Base-by-base conservation (phyloP, 805 yeast species). In the Tetrapisispora taiwanensis region DNA sequence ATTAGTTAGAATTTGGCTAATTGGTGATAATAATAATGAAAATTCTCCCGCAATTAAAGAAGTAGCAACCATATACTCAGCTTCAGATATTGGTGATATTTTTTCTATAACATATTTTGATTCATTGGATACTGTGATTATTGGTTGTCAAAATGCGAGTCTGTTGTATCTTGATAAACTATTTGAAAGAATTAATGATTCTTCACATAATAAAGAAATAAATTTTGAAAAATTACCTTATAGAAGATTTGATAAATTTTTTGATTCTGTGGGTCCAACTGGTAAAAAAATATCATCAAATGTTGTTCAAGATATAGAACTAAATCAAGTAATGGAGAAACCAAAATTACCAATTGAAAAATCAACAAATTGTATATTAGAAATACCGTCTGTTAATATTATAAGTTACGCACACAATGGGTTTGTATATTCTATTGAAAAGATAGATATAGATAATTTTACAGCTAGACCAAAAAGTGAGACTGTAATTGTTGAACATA, bases 131-230 rank as follows among this genome's bases (percentile, higher is more conserved):
- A 76, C 85, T 0, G 68, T 90, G 4, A 85, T 80, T 49, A 75
- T 86, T 53, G 98, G 98, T 4, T 81, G 95, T 12, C 97, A 92
- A 61, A 90, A 89, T 59, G 96, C 97, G 3, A 75, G 89, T 1
- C 74, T 90, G 15, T 74, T 85, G 35, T 90, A 84, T 78, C 79
- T 85, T 46, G 73, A 73, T 37, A 54, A 58, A 33, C 47, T 62
- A 4, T 51, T 60, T 32, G 52, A 58, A 18, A 45, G 54, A 37
- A 37, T 58, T 15, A 41, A 53, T 19, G 45, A 44, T 7, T 43
- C 43, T 12, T 42, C 48, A 18, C 38, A 41, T 0, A 50, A 47
- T 22, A n/a, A 40, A n/a, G 53, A 52, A 14, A 51, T 50, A 12
- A 62, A 62, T 51, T 54, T 62, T 22, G 64, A 57, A 43, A 66